Conservation (phyloP, 805 yeast genomes). For the Suhomyces faveliae region DNA sequence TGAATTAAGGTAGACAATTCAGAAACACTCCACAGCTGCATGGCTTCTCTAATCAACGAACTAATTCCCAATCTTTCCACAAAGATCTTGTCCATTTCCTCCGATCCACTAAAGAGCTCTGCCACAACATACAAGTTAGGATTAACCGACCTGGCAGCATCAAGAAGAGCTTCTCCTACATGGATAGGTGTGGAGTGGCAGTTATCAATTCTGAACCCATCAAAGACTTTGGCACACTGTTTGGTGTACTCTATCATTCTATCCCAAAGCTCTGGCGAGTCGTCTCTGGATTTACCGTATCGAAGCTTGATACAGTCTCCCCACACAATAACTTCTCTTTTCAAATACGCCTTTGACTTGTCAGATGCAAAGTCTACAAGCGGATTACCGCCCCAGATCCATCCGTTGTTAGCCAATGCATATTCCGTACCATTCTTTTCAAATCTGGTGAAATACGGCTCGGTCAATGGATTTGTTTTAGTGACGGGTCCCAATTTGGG, state of each 20-base stretch:
- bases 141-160: constrained; percentile 79
- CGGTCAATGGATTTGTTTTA: constrained; percentile 60
- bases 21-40: constrained; percentile 90
- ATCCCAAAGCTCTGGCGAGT: constrained; percentile 87
- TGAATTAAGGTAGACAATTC: constrained; percentile 86
- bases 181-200: constrained; percentile 96
- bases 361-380: constrained; percentile 87
- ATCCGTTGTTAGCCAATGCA: constrained; percentile 91
- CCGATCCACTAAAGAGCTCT: constrained; percentile 90
- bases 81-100: constrained; percentile 82
- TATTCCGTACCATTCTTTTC: constrained; percentile 51
- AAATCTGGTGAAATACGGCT: constrained; percentile 84
- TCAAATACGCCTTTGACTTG: constrained; percentile 72
- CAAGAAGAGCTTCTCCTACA: constrained; percentile 86
- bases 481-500: constrained; percentile 71
- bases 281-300: constrained; percentile 73
- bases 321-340: constrained; percentile 96
- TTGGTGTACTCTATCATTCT: constrained; percentile 79
- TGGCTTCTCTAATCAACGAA: constrained; percentile 90
- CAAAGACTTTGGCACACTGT: constrained; percentile 68
- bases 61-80: constrained; percentile 90
- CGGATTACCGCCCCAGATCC: constrained; percentile 98
- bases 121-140: constrained; percentile 92
- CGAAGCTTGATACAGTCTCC: constrained; percentile 94
- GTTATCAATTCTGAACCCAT: constrained; percentile 91